phyloP scores from a whole-genome alignment of 2,329 filamentous ascomycete genomes.

The Diaporthe amygdali region DNA sequence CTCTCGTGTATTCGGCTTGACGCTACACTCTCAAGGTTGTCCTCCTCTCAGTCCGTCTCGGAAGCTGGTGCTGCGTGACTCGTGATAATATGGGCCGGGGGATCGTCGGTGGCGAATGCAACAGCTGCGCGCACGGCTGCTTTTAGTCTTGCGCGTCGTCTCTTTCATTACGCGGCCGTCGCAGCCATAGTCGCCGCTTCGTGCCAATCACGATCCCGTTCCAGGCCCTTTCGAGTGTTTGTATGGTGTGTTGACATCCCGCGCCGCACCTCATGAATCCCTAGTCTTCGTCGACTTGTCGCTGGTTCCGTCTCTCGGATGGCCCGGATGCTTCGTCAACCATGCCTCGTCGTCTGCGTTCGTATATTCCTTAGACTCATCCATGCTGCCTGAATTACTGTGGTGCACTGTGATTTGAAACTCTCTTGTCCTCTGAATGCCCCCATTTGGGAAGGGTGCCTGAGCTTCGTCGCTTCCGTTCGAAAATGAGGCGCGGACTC shows the following conservation, averaged over 20 bases:
- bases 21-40: neutral
- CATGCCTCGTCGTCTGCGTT: slow-evolving; percentile 12
- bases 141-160: neutral
- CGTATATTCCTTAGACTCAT: neutral
- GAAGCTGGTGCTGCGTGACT: neutral
- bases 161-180: neutral
- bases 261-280: neutral
- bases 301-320: slow-evolving; percentile 4
- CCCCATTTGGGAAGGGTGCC: neutral
- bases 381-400: slow-evolving; percentile 6
- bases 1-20: neutral
- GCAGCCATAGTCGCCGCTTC: neutral
- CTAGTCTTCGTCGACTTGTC: neutral
- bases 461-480: neutral
- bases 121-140: too few relatives aligned
- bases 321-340: slow-evolving; percentile 16
- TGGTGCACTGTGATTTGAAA: slow-evolving; percentile 23
- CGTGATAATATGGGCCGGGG: neutral
- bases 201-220: neutral
- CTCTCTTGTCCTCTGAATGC: slow-evolving; percentile 18
- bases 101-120: neutral
- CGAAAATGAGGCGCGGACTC: slow-evolving; percentile 17
- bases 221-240: neutral
- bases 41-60: neutral
- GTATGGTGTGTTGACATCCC: neutral